A percentile compares a stretch with the other conserved stretches of the same genome.
Evolutionary conservation across 768 basidiomycete species (phyloP).

Genomic region (Serendipita sp.): DNA sequence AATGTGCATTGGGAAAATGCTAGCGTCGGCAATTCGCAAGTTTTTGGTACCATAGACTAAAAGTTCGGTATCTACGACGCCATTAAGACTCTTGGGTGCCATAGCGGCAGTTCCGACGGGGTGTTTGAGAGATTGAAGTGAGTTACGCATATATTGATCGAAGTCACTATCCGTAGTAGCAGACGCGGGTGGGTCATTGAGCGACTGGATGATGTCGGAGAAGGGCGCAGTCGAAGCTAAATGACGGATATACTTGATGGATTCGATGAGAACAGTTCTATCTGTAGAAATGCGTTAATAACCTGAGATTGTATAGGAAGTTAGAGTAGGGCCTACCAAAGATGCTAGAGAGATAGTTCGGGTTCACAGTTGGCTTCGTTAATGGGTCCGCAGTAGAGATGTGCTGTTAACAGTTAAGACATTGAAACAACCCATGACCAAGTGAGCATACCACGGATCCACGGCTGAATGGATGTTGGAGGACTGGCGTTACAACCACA

Average conservation of each 20-base stretch:
- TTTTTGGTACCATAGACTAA: conserved; percentile 29
- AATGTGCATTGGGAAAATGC: conserved; percentile 16
- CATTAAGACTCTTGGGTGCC: conserved; percentile 23
- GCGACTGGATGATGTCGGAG: conserved; percentile 17
- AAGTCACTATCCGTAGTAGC: conserved; percentile 19
- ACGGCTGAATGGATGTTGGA: conserved; percentile 9
- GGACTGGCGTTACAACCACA: neutral
- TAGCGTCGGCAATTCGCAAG: conserved; percentile 26
- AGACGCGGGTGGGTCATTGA: conserved; percentile 17
- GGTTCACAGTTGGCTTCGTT: conserved; percentile 26
- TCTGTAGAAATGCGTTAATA: conserved; percentile 15
- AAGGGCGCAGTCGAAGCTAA: conserved; percentile 23
- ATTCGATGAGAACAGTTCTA: conserved; percentile 16
- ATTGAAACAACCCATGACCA: neutral
- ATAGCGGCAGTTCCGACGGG: conserved; percentile 30
- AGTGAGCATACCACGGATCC: conserved; percentile 5
- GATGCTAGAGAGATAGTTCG: conserved; percentile 23
- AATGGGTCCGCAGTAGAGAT: conserved; percentile 22
- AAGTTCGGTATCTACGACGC: conserved; percentile 29
- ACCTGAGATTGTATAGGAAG: neutral
- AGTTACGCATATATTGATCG: conserved; percentile 6
- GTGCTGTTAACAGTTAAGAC: conserved; percentile 9
- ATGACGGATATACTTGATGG: conserved; percentile 15
- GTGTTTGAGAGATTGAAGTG: conserved; percentile 17
- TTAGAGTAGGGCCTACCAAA: conserved; percentile 10